Base-by-base conservation (phyloP, 1,284 basidiomycete species). In the Naganishia liquefaciens region DNA sequence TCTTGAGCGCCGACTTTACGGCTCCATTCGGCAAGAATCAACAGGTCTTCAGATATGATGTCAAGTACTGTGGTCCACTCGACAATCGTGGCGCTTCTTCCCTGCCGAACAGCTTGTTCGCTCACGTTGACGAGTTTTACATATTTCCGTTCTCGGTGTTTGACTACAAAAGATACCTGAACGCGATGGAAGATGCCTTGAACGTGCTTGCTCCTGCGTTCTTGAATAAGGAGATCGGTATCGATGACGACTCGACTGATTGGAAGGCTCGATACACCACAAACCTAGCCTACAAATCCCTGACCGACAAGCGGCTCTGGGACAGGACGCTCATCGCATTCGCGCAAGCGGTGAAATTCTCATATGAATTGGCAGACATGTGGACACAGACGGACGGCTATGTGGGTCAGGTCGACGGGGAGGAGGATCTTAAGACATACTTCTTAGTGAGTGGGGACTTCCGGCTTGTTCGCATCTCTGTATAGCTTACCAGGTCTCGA, bases 291-390 rank as follows among this genome's bases (percentile, higher is more conserved):
- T 60, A 50, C 47, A 60, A 60, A 15, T 33, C 46, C 17, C 50
- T 60, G 21, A 37, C 46, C 13, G 46, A 60, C 39, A 49, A 50
- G 46, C 30, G 46, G 21, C 6, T 50, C 6, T 60, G 57, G 57
- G 57, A 60, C 50, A 25, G 57, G 33, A 50, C 57, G 17, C 47
- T 60, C 15, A 49, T 49, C 21, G 57, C 57, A 39, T 60, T 60
- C 40, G 57, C 57, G 57, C 57, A 60, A 40, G 57, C 57, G 37
- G 44, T 60, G 37, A 60, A 60, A n/a, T 60, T 60, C 23, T 49
- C 57, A 17, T 60, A 60, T 25, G 57, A 60, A 46, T 37, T 60
- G 6, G 57, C 57, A n/a, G 57, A 60, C 19, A 60, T 60, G 57
- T 60, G 57, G 57, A 47, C 57, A 4, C 57, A 60, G 25, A 60